phyloP scores from a whole-genome alignment of 169 alveolate genomes.

The Eimeria acervulina region DNA sequence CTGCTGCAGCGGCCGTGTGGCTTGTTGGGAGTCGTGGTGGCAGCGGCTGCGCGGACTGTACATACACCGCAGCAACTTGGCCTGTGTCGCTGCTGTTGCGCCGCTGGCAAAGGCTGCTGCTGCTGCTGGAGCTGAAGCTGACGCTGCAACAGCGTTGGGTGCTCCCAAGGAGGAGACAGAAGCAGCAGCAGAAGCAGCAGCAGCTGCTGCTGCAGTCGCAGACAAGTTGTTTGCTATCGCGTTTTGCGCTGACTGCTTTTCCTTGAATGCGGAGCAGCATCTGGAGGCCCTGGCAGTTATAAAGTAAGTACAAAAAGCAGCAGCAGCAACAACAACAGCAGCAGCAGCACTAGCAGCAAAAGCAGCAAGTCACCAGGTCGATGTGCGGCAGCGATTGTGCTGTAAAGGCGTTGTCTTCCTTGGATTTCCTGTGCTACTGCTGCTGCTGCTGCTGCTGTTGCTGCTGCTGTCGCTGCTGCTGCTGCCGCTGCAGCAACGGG shows the following conservation, averaged over 20 bases:
- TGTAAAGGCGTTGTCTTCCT: neutral
- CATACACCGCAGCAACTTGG: constrained; percentile 29
- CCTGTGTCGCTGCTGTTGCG: constrained; percentile 26
- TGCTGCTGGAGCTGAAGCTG: constrained; percentile 46
- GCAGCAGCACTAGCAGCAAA: neutral
- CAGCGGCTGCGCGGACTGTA: constrained; percentile 34
- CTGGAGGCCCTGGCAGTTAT: neutral
- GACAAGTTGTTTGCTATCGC: constrained; percentile 37
- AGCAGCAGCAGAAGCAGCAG: neutral
- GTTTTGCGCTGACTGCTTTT: neutral
- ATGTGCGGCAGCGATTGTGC: neutral
- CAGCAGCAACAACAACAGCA: neutral
- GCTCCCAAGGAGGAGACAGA: neutral
- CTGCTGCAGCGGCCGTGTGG: constrained; percentile 1
- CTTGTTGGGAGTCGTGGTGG: constrained; percentile 14
- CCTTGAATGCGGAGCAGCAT: neutral
- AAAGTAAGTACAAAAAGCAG: neutral
- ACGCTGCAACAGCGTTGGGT: neutral
- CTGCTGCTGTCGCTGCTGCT: constrained; percentile 11
- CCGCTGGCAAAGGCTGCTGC: neutral
- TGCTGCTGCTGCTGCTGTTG: constrained; percentile 14
- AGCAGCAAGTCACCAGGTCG: neutral
- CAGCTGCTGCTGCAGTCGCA: constrained; percentile 5
- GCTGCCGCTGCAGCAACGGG: constrained; percentile 35
- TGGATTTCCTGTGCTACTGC: neutral